These are phyloP conservation scores for Sporothrix pallida DNA, from an alignment of 2,329 filamentous ascomycete genomes.

Conservation along the genomic window DNA sequence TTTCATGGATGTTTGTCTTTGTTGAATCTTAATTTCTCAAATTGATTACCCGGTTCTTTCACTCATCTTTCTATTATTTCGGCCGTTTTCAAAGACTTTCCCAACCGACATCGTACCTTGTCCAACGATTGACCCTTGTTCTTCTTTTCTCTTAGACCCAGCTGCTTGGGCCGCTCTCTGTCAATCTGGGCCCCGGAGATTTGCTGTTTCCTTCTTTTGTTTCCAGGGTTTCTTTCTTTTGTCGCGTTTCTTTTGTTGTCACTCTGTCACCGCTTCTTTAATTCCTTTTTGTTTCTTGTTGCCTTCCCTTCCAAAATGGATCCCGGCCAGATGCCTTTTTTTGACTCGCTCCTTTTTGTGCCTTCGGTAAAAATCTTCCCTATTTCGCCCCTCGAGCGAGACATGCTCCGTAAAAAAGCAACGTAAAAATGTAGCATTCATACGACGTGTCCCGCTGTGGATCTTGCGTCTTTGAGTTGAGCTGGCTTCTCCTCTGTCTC, in stretches of 20 bases:
- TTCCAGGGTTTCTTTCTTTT: not conserved
- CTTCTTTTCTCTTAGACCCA: not conserved
- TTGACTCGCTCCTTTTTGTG: not conserved
- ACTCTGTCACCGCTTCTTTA: not conserved
- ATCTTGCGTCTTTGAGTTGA: not conserved
- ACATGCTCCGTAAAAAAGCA: not conserved
- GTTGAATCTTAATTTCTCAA: not conserved
- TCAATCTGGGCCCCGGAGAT: not conserved
- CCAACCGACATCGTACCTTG: not conserved
- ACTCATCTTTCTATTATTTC: not conserved
- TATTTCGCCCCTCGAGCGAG: not conserved
- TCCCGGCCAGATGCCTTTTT: not conserved
- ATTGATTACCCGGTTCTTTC: not conserved
- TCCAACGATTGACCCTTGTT: not conserved
- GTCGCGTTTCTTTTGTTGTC: not conserved
- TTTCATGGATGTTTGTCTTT: not conserved
- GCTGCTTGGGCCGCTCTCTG: not conserved
- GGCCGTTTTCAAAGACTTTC: not conserved
- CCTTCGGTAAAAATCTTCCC: too few relatives aligned
- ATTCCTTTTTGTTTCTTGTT: not conserved
- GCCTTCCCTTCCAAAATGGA: not conserved
- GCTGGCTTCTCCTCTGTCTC: not conserved
- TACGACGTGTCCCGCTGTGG: not conserved
- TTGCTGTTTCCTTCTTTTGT: conserved; percentile 1
- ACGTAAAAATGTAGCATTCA: not conserved